These are phyloP conservation scores for Phytophthora crassamura DNA, from an alignment of 352 stramenopile species.

Conservation along the genomic window DNA sequence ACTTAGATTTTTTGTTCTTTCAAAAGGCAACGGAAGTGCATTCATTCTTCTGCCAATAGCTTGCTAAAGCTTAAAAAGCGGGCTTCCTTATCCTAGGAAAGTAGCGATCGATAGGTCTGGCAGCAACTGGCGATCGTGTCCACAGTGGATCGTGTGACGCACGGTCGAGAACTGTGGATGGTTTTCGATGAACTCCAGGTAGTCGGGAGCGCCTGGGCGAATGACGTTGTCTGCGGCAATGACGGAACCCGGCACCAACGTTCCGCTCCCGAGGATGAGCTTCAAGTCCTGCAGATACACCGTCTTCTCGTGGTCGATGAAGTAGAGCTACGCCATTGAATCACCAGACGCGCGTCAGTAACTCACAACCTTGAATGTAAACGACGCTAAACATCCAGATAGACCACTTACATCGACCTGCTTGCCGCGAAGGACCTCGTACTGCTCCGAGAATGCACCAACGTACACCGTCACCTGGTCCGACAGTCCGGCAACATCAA, in stretches of 20 bases:
- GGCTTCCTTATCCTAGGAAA: slow-evolving; percentile 22
- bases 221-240: slow-evolving; percentile 58
- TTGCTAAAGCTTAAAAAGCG: too few relatives aligned
- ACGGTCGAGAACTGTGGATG: slow-evolving; percentile 42
- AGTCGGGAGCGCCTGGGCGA: slow-evolving; percentile 11
- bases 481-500: slow-evolving; percentile 50
- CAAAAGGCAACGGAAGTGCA: too few relatives aligned
- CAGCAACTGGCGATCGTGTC: slow-evolving; percentile 9
- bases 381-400: too few relatives aligned
- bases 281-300: slow-evolving; percentile 54
- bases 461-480: slow-evolving; percentile 56
- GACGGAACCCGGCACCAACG: slow-evolving; percentile 42
- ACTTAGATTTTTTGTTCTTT: too few relatives aligned
- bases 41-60: too few relatives aligned
- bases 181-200: slow-evolving; percentile 52
- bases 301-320: slow-evolving; percentile 62
- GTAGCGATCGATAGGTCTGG: slow-evolving; percentile 40
- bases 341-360: not conserved
- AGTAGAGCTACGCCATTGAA: slow-evolving; percentile 37
- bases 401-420: slow-evolving; percentile 45
- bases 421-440: slow-evolving; percentile 44
- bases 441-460: slow-evolving; percentile 48
- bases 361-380: not conserved
- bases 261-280: slow-evolving; percentile 50
- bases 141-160: slow-evolving; percentile 29